Evolutionary conservation across 1,139 yeast genomes (phyloP).

Genomic region (Diutina scorzettiae): DNA sequence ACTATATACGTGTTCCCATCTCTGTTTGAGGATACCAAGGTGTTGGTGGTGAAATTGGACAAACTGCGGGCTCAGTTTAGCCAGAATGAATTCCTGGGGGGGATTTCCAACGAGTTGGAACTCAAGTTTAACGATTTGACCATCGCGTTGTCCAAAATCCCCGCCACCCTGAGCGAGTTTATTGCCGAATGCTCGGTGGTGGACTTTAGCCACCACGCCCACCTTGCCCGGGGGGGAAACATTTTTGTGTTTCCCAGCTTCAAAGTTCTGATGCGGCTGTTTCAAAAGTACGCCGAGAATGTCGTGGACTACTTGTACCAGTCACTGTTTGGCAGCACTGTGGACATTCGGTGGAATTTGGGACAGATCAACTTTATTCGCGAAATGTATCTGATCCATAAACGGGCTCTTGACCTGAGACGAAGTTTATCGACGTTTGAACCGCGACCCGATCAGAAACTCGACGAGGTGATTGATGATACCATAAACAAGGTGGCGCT

Average conservation of each 20-base stretch:
- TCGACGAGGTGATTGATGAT: conserved; percentile 41
- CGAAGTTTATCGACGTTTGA: conserved; percentile 12
- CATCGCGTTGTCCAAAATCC: conserved; percentile 50
- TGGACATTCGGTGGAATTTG: conserved; percentile 85
- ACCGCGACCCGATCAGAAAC: conserved; percentile 11
- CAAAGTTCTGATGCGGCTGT: conserved; percentile 62
- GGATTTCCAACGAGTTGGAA: conserved; percentile 36
- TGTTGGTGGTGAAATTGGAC: conserved; percentile 49
- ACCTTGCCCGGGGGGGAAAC: conserved; percentile 62
- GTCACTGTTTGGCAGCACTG: conserved; percentile 77
- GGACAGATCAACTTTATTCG: conserved; percentile 87
- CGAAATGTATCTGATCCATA: conserved; percentile 69
- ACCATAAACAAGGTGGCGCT: conserved; percentile 53
- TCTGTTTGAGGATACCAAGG: conserved; percentile 63
- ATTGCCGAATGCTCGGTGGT: conserved; percentile 33
- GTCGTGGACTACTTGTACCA: conserved; percentile 53
- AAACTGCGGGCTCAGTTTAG: conserved; percentile 49
- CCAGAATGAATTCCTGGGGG: conserved; percentile 39
- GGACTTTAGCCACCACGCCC: conserved; percentile 45
- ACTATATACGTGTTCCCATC: conserved; percentile 66
- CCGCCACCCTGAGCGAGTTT: conserved; percentile 32
- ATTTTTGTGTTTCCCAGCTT: conserved; percentile 74
- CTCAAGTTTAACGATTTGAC: conserved; percentile 49
- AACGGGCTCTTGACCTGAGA: conserved; percentile 23
- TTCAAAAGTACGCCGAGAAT: conserved; percentile 39